phyloP scores from a whole-genome alignment of 208 protist genomes.

The Wallacemonas sp. region DNA sequence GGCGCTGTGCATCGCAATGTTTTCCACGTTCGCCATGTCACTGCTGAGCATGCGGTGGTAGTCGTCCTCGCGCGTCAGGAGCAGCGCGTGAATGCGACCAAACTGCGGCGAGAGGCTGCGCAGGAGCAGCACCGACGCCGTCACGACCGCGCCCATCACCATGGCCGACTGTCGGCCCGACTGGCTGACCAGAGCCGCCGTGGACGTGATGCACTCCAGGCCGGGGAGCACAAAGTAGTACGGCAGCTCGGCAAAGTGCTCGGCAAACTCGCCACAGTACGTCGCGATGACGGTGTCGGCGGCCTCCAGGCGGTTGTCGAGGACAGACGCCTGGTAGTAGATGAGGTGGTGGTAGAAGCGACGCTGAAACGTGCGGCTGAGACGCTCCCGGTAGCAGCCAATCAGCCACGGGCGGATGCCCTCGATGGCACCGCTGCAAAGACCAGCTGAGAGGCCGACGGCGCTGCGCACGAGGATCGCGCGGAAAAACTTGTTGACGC shows the following conservation, averaged over 20 bases:
- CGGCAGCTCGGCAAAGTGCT: constrained; percentile 89
- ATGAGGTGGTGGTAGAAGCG: constrained; percentile 80
- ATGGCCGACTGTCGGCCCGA: constrained; percentile 44
- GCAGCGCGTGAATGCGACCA: constrained; percentile 70
- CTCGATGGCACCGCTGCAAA: constrained; percentile 72
- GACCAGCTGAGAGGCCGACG: constrained; percentile 37
- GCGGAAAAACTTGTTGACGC: constrained; percentile 48
- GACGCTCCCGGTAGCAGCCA: constrained; percentile 76
- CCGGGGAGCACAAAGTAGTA: constrained; percentile 88
- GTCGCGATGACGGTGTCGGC: constrained; percentile 81
- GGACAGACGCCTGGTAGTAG: constrained; percentile 79
- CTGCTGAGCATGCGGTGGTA: constrained; percentile 81
- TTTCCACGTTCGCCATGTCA: constrained; percentile 75
- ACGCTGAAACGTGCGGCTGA: constrained; percentile 73
- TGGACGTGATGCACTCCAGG: constrained; percentile 61
- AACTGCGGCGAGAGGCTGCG: constrained; percentile 67
- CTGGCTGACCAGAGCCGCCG: constrained; percentile 62
- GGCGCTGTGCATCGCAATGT: constrained; percentile 80
- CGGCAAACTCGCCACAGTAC: constrained; percentile 88
- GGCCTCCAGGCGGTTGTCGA: constrained; percentile 76
- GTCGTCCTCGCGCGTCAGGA: constrained; percentile 75
- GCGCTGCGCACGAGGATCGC: constrained; percentile 49
- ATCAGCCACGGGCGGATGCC: constrained; percentile 82
- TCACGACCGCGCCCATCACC: constrained; percentile 52
- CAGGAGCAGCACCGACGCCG: constrained; percentile 55